phyloP scores from a whole-genome alignment of 345 rosid genomes.

The Salix purpurea region DNA sequence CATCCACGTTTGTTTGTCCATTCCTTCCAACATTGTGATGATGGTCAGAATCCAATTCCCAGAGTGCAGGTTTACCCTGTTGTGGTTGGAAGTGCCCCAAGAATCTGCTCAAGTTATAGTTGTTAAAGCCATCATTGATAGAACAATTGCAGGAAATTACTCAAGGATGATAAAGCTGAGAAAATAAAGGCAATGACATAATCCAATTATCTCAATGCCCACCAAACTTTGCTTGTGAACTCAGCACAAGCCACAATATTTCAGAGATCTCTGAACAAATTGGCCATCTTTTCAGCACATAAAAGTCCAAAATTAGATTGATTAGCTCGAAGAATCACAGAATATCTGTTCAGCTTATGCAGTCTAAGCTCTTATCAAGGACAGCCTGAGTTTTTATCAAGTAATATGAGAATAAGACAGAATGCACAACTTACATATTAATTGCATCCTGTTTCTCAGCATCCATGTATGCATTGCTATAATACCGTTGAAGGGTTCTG shows the following conservation, averaged over 20 bases:
- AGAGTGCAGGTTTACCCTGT: conserved; percentile 60
- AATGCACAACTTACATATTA: conserved; percentile 56
- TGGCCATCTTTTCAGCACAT: neutral
- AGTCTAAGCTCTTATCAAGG: conserved; percentile 6
- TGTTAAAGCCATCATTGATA: conserved; percentile 6
- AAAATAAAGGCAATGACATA: neutral
- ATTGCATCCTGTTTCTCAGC: conserved; percentile 91
- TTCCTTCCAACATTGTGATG: conserved; percentile 44
- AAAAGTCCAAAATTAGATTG: neutral
- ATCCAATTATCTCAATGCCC: neutral
- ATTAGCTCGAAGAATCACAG: neutral
- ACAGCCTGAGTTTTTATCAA: neutral
- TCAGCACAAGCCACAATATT: neutral
- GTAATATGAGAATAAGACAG: neutral
- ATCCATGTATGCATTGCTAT: conserved; percentile 95
- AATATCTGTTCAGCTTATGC: neutral
- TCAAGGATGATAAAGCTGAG: neutral
- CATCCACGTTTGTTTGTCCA: conserved; percentile 50
- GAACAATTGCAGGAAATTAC: neutral
- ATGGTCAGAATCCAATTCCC: conserved; percentile 76
- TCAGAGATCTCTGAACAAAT: neutral
- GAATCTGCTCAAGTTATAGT: conserved; percentile 51
- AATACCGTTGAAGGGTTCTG: conserved; percentile 90
- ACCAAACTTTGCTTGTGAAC: neutral
- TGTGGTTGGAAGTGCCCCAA: conserved; percentile 86